These are phyloP conservation scores for Claviceps pusilla DNA, from an alignment of 2,329 filamentous ascomycete genomes.

Conservation along the genomic window DNA sequence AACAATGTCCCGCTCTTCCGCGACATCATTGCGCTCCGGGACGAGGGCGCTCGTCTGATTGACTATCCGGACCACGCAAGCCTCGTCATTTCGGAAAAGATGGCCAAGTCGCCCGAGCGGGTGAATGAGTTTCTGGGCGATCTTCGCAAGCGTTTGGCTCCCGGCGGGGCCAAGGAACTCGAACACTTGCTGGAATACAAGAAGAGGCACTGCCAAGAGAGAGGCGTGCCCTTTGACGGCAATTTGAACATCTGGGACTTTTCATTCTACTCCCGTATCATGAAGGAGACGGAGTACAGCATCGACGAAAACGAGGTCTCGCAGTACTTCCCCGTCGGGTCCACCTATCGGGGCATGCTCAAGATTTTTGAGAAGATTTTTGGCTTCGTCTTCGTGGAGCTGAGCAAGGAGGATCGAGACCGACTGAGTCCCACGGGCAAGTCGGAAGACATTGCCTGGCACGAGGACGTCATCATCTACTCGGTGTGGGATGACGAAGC, in stretches of 20 bases:
- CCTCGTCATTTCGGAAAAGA: constrained; percentile 67
- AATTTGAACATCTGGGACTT: constrained; percentile 76
- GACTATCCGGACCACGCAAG: constrained; percentile 66
- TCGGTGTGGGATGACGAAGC: constrained; percentile 66
- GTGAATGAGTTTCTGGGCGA: constrained; percentile 62
- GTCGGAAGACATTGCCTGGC: constrained; percentile 62
- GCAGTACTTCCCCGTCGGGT: constrained; percentile 67
- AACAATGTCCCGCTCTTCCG: constrained; percentile 59
- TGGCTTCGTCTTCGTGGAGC: constrained; percentile 62
- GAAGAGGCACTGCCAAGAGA: constrained; percentile 49
- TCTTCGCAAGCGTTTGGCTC: constrained; percentile 48
- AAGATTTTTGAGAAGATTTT: constrained; percentile 74
- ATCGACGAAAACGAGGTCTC: constrained; percentile 68
- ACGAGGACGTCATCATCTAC: constrained; percentile 69
- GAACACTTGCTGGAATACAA: constrained; percentile 59
- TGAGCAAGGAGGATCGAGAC: constrained; percentile 50
- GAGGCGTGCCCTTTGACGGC: constrained; percentile 44
- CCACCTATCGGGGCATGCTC: constrained; percentile 63
- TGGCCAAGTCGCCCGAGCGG: constrained; percentile 62
- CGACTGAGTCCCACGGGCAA: constrained; percentile 51
- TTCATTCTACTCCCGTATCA: constrained; percentile 63
- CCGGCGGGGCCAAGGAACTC: constrained; percentile 57
- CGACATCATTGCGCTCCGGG: constrained; percentile 58
- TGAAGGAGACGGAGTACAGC: constrained; percentile 66
- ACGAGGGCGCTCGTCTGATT: constrained; percentile 62